These are phyloP conservation scores for Cryptosporidium ryanae DNA, from an alignment of 169 alveolate genomes.

Conservation along the genomic window DNA sequence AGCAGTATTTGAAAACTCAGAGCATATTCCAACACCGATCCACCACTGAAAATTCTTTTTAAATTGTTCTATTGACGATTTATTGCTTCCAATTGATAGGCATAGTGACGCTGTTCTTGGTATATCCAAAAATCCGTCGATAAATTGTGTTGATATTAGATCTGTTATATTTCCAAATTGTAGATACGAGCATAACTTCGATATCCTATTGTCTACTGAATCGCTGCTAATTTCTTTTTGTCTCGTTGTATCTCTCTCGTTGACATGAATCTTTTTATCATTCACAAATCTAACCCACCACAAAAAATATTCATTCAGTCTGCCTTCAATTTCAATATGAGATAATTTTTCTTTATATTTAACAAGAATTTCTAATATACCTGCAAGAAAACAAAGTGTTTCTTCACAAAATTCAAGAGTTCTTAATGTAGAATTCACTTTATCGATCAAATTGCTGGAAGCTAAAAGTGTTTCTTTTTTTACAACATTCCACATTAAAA, in stretches of 20 bases:
- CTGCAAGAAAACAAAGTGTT: constrained; percentile 27
- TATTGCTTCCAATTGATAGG: constrained; percentile 24
- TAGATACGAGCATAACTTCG: not conserved
- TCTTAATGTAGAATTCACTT: not conserved
- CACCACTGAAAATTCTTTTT: constrained; percentile 47
- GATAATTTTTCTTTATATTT: not conserved
- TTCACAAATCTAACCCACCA: constrained; percentile 30
- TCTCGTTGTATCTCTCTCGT: not conserved
- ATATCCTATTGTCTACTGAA: not conserved
- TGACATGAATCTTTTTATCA: not conserved
- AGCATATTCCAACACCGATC: not conserved
- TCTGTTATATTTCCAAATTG: not conserved
- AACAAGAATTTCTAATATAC: constrained; percentile 15
- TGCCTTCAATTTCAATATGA: not conserved
- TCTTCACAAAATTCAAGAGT: constrained; percentile 16
- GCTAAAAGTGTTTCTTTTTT: constrained; percentile 18
- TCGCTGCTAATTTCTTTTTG: not conserved
- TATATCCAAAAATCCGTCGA: not conserved
- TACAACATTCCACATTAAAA: constrained; percentile 20
- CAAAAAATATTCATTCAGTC: constrained; percentile 9
- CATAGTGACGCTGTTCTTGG: constrained; percentile 47
- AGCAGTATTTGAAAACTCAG: constrained; percentile 23
- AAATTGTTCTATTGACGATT: not conserved
- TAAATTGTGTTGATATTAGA: not conserved
- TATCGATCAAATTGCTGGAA: not conserved